Base-by-base conservation (phyloP, 148 eudicot genomes). In the Nepenthes gracilis region DNA sequence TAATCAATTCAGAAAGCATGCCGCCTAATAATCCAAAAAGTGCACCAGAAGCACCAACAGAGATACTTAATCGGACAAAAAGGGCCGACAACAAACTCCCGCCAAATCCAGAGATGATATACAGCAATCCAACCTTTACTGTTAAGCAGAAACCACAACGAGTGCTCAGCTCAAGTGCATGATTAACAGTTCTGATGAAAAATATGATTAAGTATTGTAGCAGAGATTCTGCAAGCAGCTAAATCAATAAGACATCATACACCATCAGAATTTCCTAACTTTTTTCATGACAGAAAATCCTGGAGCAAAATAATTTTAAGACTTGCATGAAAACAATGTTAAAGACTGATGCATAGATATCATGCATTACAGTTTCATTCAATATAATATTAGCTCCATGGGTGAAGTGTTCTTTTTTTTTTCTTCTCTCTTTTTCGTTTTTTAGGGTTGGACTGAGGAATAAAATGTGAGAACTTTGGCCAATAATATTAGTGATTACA, bases 31-130 rank as follows among this genome's bases (percentile, higher is more conserved):
- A 65, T 36, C 99, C 99, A 61, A 93, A 86, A 61, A 93, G 81
- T 8, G 99, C 96, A 67, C 99, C 95, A 12, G 99, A 93, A 55
- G 99, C 96, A 66, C 96, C 99, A 64, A 89, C 99, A 13, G 96
- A 86, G 60, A 86, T 79, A 67, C 62, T 78, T 51, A 82, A 61
- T 67, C 75, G 77, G 43, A 84, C 79, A 67, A 89, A 93, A 54
- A 93, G 96, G 53, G 92, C 89, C 4, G 96, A 84, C 55, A 88
- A 36, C 67, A 93, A 47, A 78, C 91, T 93, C 49, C 96, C 99
- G 47, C 92, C 96, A 55, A 88, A 63, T 59, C 96, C 99, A 65
- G 99, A 75, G 38, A 89, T 75, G 66, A 88, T 43, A 73, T 93
- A 93, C 4, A 93, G 61, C 75, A 78, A 59, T 34, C 99, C 99